Evolutionary conservation across 2,329 filamentous ascomycete species (phyloP).

Genomic region (Verticillium albo-atrum): DNA sequence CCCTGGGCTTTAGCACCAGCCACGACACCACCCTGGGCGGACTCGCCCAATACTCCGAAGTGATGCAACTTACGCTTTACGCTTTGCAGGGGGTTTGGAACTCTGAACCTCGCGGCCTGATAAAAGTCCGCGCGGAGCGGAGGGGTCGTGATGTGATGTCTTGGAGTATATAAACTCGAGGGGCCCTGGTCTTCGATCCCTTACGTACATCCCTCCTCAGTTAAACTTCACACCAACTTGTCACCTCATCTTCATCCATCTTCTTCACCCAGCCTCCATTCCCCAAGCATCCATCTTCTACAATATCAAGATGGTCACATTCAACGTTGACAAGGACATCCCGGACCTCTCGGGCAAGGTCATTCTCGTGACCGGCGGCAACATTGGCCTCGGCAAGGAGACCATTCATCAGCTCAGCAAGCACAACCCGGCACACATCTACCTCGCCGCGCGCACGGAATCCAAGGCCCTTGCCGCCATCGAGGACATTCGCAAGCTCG

Average conservation of each 20-base stretch:
- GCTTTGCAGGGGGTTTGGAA: neutral
- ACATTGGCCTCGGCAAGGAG: slow-evolving; percentile 17
- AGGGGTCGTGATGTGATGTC: too few relatives aligned
- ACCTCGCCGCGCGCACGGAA: slow-evolving; percentile 25
- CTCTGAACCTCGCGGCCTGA: too few relatives aligned
- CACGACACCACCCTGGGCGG: neutral
- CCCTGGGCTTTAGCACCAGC: neutral
- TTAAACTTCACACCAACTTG: too few relatives aligned
- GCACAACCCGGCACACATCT: slow-evolving; percentile 17
- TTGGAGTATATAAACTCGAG: too few relatives aligned
- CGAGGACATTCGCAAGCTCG: slow-evolving; percentile 23
- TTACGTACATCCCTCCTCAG: too few relatives aligned
- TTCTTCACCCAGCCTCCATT: neutral
- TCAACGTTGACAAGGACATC: slow-evolving; percentile 27
- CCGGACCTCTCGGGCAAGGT: slow-evolving; percentile 40
- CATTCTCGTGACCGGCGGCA: slow-evolving; percentile 48
- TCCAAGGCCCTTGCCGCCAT: slow-evolving; percentile 27
- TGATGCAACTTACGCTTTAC: too few relatives aligned
- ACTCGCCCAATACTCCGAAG: neutral
- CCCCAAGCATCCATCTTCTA: neutral
- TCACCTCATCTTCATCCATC: neutral
- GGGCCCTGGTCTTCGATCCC: too few relatives aligned
- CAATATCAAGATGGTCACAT: neutral
- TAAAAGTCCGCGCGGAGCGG: too few relatives aligned
- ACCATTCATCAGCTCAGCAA: slow-evolving; percentile 27